A percentile compares a stretch with the other conserved stretches of the same genome.
These are phyloP conservation scores for Trichoderma koningiopsis DNA, from an alignment of 2,329 filamentous ascomycete genomes.

Conservation along the genomic window DNA sequence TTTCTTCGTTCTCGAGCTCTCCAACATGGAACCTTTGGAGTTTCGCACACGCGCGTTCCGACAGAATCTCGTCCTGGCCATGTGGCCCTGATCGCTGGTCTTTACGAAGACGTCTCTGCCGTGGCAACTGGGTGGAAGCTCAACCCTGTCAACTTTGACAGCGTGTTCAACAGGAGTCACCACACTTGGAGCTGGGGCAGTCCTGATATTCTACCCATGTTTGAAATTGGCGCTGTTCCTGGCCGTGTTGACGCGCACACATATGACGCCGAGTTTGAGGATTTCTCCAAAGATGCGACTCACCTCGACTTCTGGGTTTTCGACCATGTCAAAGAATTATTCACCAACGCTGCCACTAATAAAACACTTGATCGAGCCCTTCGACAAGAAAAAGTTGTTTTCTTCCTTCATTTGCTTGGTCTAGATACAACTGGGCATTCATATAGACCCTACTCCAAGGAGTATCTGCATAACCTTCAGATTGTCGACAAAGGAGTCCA, in stretches of 20 bases:
- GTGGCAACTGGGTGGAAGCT: conserved; percentile 98
- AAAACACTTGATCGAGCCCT: conserved; percentile 71
- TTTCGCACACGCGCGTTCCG: conserved; percentile 94
- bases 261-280: conserved; percentile 83
- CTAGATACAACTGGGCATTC: conserved; percentile 87
- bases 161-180: conserved; percentile 92
- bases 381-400: conserved; percentile 83
- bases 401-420: conserved; percentile 92
- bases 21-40: conserved; percentile 89
- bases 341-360: conserved; percentile 77
- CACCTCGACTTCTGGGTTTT: conserved; percentile 94
- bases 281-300: conserved; percentile 81
- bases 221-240: conserved; percentile 85
- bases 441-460: conserved; percentile 88
- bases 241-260: conserved; percentile 85
- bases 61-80: conserved; percentile 96
- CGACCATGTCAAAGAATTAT: conserved; percentile 85
- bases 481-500: conserved; percentile 88
- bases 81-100: conserved; percentile 91
- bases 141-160: conserved; percentile 98
- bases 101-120: conserved; percentile 97
- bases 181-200: conserved; percentile 99
- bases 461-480: conserved; percentile 93
- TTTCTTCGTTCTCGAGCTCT: conserved; percentile 89
- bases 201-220: conserved; percentile 97